Percentiles rank a stretch among this genome's conserved stretches.
Conservation (phyloP, 345 rosid species). For the Trapa incisa region DNA sequence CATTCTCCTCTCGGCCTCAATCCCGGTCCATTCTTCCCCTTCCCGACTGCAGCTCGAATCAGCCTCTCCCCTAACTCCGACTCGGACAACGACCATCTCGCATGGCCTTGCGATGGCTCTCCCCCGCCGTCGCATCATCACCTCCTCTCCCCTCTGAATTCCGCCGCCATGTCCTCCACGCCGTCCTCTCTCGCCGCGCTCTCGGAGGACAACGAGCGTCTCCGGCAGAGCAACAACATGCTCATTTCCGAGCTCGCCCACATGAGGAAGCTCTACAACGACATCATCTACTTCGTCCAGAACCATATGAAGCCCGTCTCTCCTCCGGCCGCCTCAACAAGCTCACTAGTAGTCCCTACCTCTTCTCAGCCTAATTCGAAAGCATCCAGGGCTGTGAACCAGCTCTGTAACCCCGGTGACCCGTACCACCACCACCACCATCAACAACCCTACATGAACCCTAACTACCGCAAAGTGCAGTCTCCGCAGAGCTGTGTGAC, state of each 20-base stretch:
- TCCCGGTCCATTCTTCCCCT: constrained; percentile 6
- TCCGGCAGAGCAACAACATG: constrained; percentile 32
- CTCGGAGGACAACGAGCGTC: constrained; percentile 37
- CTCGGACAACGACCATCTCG: constrained; percentile 10
- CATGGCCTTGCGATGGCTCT: constrained; percentile 3
- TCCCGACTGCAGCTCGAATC: constrained; percentile 4
- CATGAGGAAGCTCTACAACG: constrained; percentile 83
- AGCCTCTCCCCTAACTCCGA: constrained; percentile 13
- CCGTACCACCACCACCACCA: constrained; percentile 5
- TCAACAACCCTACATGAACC: constrained; percentile 27
- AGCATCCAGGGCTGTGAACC: background rate
- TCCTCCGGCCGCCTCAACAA: constrained; percentile 37
- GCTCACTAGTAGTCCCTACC: background rate
- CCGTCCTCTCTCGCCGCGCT: constrained; percentile 24
- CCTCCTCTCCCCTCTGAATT: constrained; percentile 12
- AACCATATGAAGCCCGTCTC: constrained; percentile 79
- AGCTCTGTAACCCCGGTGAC: background rate
- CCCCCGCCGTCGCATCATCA: constrained; percentile 12
- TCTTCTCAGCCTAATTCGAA: background rate
- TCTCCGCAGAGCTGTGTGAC: constrained; percentile 9
- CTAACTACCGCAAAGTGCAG: constrained; percentile 12
- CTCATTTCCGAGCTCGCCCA: constrained; percentile 39
- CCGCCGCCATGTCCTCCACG: constrained; percentile 4
- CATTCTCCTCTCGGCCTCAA: constrained; percentile 4
- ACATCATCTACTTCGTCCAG: constrained; percentile 83